Base-by-base conservation (phyloP, 306 rosid genomes). In the Prunus kanzakura region DNA sequence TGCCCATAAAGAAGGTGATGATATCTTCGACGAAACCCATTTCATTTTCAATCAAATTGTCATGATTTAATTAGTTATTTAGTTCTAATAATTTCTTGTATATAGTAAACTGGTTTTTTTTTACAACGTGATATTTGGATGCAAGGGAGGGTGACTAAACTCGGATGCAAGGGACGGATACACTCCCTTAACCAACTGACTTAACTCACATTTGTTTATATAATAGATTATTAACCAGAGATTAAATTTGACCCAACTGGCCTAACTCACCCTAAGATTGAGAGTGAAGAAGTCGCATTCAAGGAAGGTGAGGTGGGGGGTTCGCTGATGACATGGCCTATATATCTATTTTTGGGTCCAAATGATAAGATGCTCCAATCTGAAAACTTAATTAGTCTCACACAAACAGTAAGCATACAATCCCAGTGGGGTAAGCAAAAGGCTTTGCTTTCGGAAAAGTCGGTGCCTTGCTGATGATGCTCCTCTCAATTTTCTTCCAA, bases 401-500 rank as follows among this genome's bases (percentile, higher is more conserved):
- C 71, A 35, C 51, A 49, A 74, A 75, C 32, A 54, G 79, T 6
- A 52, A 14, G 46, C 47, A 77, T 63, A 63, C 58, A 69, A 67
- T 54, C 19, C 47, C 22, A 73, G 85, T 72, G 82, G 85, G 82
- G 85, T 67, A 69, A 71, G 62, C 80, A 14, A 81, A 63, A 50
- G 63, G 51, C 68, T 32, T 61, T 76, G 78, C 78, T 79, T 81
- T 84, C 70, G 69, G 57, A 63, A 77, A 85, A 63, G 86, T 74
- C 78, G 50, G 65, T 82, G 79, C 46, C 18, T 35, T 76, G 83
- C 70, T 81, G 66, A 67, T 76, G 83, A 79, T 71, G 23, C 11
- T 79, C 20, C 38, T 66, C 60, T 73, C 71, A 47, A 69, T 43
- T 41, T 58, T 18, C 77, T 38, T 27, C 45, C 7, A 82, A 76